These are phyloP conservation scores for Mycena belliarum DNA, from an alignment of 768 basidiomycete species.

Conservation along the genomic window DNA sequence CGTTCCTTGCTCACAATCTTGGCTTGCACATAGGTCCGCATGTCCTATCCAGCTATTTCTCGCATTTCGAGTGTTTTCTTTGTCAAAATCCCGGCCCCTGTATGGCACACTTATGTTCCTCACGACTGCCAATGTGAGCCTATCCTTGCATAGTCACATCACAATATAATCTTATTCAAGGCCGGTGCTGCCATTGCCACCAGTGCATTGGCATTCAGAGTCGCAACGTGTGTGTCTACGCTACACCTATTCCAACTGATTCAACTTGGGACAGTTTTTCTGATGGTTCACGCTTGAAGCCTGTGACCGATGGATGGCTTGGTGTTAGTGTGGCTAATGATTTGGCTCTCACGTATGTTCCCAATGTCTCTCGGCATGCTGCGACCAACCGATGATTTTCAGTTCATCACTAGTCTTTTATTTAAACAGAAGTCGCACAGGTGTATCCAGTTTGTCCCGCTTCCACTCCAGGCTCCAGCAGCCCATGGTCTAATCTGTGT, in stretches of 20 bases:
- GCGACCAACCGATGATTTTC: not conserved
- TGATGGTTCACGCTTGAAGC: not conserved
- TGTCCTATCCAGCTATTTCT: conserved; percentile 16
- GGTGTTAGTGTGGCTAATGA: conserved; percentile 4
- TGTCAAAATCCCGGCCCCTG: conserved; percentile 7
- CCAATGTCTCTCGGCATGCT: no score
- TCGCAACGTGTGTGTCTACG: not conserved
- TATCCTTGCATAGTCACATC: not conserved
- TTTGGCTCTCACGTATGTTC: conserved; percentile 8
- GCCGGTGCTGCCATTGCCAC: not conserved
- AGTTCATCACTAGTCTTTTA: not conserved
- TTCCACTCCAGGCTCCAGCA: not conserved
- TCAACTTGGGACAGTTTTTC: no score
- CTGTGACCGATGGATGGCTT: conserved; percentile 6
- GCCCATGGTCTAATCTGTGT: not conserved
- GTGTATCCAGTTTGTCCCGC: not conserved
- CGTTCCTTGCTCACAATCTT: no score
- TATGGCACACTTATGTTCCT: not conserved
- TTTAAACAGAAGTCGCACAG: not conserved
- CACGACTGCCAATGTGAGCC: not conserved
- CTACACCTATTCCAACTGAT: no score
- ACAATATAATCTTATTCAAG: not conserved
- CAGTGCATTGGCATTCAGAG: not conserved
- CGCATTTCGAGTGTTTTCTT: not conserved
- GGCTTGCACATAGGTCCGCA: conserved; percentile 10